These are phyloP conservation scores for Collybia mongolica DNA, from an alignment of 768 basidiomycete genomes.

Conservation along the genomic window DNA sequence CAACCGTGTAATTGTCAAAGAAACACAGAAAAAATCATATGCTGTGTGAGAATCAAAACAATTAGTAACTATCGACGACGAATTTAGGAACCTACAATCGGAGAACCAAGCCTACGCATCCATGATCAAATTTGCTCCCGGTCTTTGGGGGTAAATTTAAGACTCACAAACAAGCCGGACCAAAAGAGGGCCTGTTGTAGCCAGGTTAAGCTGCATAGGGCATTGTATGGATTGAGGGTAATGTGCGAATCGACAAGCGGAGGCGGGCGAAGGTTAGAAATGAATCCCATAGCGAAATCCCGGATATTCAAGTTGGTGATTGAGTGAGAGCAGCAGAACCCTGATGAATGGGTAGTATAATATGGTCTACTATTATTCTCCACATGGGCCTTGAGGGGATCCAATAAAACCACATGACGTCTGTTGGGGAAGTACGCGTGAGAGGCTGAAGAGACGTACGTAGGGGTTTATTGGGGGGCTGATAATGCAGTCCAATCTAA, in stretches of 20 bases:
- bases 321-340: no score
- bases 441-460: no score
- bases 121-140: not conserved
- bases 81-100: slow-evolving; percentile 1
- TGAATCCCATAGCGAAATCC: not conserved
- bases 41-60: slow-evolving; percentile 24
- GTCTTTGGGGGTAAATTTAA: not conserved
- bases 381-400: no score
- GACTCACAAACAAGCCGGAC: slow-evolving; percentile 31
- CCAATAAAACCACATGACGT: no score
- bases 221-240: slow-evolving; percentile 8
- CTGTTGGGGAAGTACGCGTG: no score
- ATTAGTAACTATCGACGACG: not conserved
- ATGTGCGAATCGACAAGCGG: not conserved
- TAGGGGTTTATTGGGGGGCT: no score
- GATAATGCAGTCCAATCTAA: no score
- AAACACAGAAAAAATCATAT: slow-evolving; percentile 68
- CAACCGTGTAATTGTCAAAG: slow-evolving; percentile 29
- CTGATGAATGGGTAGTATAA: no score
- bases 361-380: not conserved
- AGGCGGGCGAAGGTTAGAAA: slow-evolving; percentile 2
- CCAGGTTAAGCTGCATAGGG: slow-evolving; percentile 23
- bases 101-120: slow-evolving; percentile 5
- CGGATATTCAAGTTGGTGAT: not conserved
- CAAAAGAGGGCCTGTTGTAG: slow-evolving; percentile 43